Percentiles rank a stretch among this genome's conserved stretches.
Conservation (phyloP, 176 grass and related monocot species). For the Oryza meridionalis region DNA sequence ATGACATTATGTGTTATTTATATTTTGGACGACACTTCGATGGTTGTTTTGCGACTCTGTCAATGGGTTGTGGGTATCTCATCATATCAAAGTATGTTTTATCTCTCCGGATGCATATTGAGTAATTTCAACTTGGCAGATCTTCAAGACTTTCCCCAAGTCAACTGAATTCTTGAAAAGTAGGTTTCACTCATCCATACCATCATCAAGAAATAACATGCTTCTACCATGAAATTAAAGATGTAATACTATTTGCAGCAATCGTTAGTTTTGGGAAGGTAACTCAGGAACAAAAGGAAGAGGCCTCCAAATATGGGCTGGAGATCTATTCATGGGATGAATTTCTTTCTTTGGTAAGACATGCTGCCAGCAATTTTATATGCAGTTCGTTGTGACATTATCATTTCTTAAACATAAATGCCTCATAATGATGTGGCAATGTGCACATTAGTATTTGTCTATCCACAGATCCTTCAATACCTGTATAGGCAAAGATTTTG, state of each 20-base stretch:
- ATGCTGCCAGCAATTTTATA: not conserved
- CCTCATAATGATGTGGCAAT: slow-evolving; percentile 10
- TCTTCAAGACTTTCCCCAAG: slow-evolving; percentile 72
- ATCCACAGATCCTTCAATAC: slow-evolving; percentile 10
- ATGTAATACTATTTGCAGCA: slow-evolving; percentile 43
- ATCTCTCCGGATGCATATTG: slow-evolving; percentile 13
- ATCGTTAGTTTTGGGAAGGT: slow-evolving; percentile 88
- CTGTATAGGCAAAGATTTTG: slow-evolving; percentile 15
- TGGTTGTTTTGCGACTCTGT: not conserved
- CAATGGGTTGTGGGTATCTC: slow-evolving; percentile 17
- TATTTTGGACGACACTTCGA: slow-evolving; percentile 15
- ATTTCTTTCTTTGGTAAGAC: slow-evolving; percentile 80
- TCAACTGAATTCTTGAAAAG: slow-evolving; percentile 77
- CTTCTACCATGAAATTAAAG: slow-evolving; percentile 26
- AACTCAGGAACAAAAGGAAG: slow-evolving; percentile 69
- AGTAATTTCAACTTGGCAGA: slow-evolving; percentile 54
- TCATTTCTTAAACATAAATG: slow-evolving; percentile 28
- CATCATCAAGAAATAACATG: slow-evolving; percentile 26
- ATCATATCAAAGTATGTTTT: slow-evolving; percentile 25
- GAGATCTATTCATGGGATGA: slow-evolving; percentile 70
- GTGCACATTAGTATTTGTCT: slow-evolving; percentile 4
- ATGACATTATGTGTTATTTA: slow-evolving; percentile 9
- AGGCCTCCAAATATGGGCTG: slow-evolving; percentile 59
- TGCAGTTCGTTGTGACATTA: not conserved
- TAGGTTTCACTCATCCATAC: slow-evolving; percentile 52